Conservation (phyloP, 176 grass and related monocot genomes). For the Tillandsia fasciculata region DNA sequence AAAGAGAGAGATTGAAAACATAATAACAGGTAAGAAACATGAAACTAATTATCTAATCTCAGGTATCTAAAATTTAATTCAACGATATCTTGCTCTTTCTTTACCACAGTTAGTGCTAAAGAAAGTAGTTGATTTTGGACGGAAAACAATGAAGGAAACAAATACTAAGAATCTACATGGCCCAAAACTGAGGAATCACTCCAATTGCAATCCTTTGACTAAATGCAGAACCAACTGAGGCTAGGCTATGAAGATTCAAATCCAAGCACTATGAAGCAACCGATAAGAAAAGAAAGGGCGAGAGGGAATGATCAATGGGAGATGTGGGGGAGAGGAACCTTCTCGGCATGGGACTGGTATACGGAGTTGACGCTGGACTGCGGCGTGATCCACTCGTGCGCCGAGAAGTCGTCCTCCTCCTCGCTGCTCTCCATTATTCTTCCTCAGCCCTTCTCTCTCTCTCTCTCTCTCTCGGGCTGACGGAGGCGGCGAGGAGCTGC, state of each 20-base stretch:
- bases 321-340: slow-evolving; percentile 20
- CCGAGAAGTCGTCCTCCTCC: slow-evolving; percentile 73
- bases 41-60: background rate
- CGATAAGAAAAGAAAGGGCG: background rate
- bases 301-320: background rate
- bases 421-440: slow-evolving; percentile 87
- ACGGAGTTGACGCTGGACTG: slow-evolving; percentile 88
- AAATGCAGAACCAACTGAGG: background rate
- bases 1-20: background rate
- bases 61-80: background rate
- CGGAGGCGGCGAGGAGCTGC: no score
- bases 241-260: background rate
- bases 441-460: background rate
- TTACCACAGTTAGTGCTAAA: background rate
- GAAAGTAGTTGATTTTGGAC: background rate
- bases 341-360: slow-evolving; percentile 86
- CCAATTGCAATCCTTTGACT: background rate
- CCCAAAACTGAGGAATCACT: background rate
- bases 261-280: background rate
- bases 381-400: slow-evolving; percentile 96
- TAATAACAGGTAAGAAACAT: slow-evolving; percentile 5
- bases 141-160: background rate
- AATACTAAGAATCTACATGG: background rate
- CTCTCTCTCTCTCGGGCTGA: background rate
- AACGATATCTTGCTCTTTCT: no score